Conservation (phyloP, 148 eudicot species). For the Persicaria tinctoria region DNA sequence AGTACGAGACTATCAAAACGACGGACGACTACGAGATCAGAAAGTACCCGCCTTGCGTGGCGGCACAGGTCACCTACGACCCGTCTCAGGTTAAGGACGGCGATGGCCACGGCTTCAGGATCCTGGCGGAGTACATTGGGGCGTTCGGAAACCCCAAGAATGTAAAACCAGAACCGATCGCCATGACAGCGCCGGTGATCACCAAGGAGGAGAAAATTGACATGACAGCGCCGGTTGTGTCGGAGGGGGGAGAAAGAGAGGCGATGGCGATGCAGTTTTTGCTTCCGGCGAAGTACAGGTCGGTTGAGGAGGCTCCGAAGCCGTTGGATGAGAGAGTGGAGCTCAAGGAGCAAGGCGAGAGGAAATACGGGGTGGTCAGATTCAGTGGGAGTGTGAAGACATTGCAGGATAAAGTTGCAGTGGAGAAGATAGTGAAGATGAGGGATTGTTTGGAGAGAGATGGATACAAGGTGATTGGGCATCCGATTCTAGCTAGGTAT, state of each 20-base stretch:
- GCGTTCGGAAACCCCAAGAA: conserved; percentile 62
- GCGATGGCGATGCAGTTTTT: conserved; percentile 53
- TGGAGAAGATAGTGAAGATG: conserved; percentile 45
- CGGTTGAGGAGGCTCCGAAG: conserved; percentile 62
- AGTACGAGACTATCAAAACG: conserved; percentile 37
- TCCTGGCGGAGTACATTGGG: conserved; percentile 73
- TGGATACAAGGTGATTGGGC: conserved; percentile 50
- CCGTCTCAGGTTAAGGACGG: conserved; percentile 49
- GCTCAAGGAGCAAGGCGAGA: conserved; percentile 61
- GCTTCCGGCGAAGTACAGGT: conserved; percentile 50
- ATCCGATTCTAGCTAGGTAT: conserved; percentile 54
- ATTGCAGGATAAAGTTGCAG: conserved; percentile 44
- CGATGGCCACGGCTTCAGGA: conserved; percentile 53
- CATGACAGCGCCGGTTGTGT: conserved; percentile 54
- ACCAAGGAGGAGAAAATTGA: conserved; percentile 28
- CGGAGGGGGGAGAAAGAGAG: conserved; percentile 13
- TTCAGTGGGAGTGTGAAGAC: conserved; percentile 51
- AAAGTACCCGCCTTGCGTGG: conserved; percentile 40
- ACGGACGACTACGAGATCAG: conserved; percentile 64
- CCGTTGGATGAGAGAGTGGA: conserved; percentile 86
- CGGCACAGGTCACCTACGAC: conserved; percentile 60
- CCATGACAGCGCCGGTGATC: conserved; percentile 38
- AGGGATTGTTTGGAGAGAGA: conserved; percentile 54
- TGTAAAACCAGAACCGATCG: conserved; percentile 41
- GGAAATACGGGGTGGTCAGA: conserved; percentile 61